These are phyloP conservation scores for Pholiota microspora DNA, from an alignment of 768 basidiomycete genomes.

Conservation along the genomic window DNA sequence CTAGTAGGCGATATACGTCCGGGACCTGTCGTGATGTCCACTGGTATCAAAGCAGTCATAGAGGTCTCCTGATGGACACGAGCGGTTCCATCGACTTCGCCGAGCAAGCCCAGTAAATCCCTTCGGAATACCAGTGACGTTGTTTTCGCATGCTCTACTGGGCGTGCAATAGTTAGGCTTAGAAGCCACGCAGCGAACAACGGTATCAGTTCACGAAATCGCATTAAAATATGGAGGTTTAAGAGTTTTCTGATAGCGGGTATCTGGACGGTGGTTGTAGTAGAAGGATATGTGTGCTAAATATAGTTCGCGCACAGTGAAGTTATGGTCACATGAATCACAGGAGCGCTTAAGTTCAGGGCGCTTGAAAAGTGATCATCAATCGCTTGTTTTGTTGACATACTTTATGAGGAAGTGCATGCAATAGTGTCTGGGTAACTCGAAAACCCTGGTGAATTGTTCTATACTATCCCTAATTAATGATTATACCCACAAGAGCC, in stretches of 20 bases:
- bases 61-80: neutral
- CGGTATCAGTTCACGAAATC: constrained; percentile 1
- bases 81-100: neutral
- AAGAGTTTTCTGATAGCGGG: neutral
- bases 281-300: neutral
- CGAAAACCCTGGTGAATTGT: no score
- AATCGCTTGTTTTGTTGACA: no score
- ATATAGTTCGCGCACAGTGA: neutral
- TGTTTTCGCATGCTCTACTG: neutral
- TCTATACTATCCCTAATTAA: no score
- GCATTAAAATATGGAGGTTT: neutral
- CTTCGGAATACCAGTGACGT: neutral
- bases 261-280: neutral
- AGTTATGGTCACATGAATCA: neutral
- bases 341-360: neutral
- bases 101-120: constrained; percentile 13
- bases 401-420: no score
- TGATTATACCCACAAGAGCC: neutral
- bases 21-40: neutral
- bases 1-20: neutral
- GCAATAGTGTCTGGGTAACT: no score
- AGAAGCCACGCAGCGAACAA: constrained; percentile 4
- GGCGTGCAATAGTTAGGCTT: constrained; percentile 2
- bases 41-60: neutral
- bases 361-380: neutral